These are phyloP conservation scores for Striga hermonthica DNA, from an alignment of 305 asterid species.

Conservation along the genomic window DNA sequence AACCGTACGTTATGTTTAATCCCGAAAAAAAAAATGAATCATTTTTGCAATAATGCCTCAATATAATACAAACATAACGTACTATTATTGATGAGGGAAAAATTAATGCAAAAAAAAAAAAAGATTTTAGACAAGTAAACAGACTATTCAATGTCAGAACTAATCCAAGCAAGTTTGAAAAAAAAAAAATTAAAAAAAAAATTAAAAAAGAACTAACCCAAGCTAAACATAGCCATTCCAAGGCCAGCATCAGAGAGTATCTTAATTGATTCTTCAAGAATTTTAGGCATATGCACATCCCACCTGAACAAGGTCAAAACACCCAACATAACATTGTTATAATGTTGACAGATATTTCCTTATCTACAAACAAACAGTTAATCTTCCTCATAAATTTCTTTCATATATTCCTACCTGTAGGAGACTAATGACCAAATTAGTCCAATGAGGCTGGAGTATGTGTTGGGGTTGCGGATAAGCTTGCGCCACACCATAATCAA, in stretches of 20 bases:
- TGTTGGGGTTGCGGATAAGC: conserved; percentile 93
- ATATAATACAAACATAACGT: too few relatives aligned
- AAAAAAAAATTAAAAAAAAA: too few relatives aligned
- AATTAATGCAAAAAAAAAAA: too few relatives aligned
- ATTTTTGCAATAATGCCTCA: too few relatives aligned
- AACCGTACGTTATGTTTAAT: too few relatives aligned
- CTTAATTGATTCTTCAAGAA: conserved; percentile 61
- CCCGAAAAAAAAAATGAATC: too few relatives aligned
- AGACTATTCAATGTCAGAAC: background rate
- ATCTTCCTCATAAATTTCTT: background rate
- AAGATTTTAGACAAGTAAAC: background rate
- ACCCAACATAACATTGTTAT: background rate
- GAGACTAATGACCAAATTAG: conserved; percentile 80
- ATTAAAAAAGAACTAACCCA: too few relatives aligned
- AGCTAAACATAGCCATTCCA: conserved; percentile 99
- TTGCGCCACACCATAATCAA: conserved; percentile 99
- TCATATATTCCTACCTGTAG: conserved; percentile 44
- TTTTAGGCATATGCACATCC: conserved; percentile 78
- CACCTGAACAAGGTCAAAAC: conserved; percentile 47
- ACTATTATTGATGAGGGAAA: too few relatives aligned
- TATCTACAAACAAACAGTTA: background rate
- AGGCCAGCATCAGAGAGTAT: conserved; percentile 94
- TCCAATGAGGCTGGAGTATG: conserved; percentile 93
- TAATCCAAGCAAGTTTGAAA: too few relatives aligned
- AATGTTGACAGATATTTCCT: too few relatives aligned